Conservation (phyloP, 2,329 filamentous ascomycete genomes). For the Ascochyta clinopodiicola region DNA sequence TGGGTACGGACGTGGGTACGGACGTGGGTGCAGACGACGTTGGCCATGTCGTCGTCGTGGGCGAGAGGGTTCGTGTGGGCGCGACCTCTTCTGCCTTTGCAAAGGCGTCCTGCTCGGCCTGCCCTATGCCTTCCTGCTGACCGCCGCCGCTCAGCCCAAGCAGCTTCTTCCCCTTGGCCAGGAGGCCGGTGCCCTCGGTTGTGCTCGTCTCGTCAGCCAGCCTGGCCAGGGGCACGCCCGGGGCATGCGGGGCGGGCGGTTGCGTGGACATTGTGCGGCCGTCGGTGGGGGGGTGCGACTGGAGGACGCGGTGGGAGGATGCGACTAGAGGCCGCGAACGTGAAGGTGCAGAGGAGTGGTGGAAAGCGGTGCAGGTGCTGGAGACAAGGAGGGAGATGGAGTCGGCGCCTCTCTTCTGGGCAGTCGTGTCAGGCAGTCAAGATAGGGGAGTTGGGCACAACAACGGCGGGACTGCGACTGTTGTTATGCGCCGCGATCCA, state of each 20-base stretch:
- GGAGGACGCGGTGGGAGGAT: too few relatives aligned
- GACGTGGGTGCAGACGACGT: conserved; percentile 17
- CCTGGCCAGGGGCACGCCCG: conserved; percentile 11
- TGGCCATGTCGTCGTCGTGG: conserved; percentile 13
- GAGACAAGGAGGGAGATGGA: not conserved
- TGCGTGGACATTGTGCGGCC: conserved; percentile 10
- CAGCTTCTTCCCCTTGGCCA: conserved; percentile 47
- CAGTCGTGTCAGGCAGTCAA: too few relatives aligned
- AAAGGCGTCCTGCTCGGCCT: conserved; percentile 19
- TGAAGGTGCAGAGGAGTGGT: not conserved
- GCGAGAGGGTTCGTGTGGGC: conserved; percentile 17
- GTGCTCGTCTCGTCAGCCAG: conserved; percentile 9
- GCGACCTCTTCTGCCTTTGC: conserved; percentile 16
- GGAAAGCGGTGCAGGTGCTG: not conserved
- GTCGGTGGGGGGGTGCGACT: not conserved
- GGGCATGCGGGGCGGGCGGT: conserved; percentile 2
- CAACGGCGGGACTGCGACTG: not conserved
- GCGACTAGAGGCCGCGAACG: too few relatives aligned
- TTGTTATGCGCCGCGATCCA: conserved; percentile 8
- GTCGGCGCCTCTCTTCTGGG: too few relatives aligned
- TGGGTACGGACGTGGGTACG: conserved; percentile 12
- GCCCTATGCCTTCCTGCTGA: conserved; percentile 39
- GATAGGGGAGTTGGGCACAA: too few relatives aligned
- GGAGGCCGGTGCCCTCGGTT: conserved; percentile 32
- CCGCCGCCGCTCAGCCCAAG: conserved; percentile 40